Base-by-base conservation (phyloP, 169 alveolate genomes). In the Plasmodium gaboni region DNA sequence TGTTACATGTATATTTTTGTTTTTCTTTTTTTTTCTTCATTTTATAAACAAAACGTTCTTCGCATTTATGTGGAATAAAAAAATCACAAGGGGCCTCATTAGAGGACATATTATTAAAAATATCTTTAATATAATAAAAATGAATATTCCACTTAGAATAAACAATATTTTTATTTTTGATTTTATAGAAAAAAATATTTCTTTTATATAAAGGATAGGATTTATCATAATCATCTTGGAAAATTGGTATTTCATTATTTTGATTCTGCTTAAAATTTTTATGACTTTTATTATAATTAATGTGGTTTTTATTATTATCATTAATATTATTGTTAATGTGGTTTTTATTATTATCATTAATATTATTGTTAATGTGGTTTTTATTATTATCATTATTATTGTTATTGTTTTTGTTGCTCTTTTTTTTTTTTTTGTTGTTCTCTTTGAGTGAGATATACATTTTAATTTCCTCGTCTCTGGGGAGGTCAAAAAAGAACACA, bases 121-220 rank as follows among this genome's bases (percentile, higher is more conserved):
- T 9, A 9, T 53, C 68, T 64, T 32, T 65, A 59, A 78, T 12
- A 42, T 64, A 59, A 78, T 48, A 78, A 78, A 78, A 78, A 22
- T 2, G 15, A n/a, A 78, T 57, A 2, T 78, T 63, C 4, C 64
- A 67, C 24, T 78, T 78, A 13, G 61, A 67, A 59, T 64, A 78
- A 1, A 78, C 71, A 22, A 78, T 38, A 50, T 65, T 22, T 13
- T 12, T 65, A 15, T 48, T 48, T 19, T 15, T 51, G 42, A 78
- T 22, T 15, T 22, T 15, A 55, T 13, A 65, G 26, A 22, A 78
- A 57, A 64, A 65, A 17, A 78, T 9, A 24, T 26, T 26, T 24
- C 51, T 32, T 26, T 19, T 70, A 70, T 78, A 42, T 53, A 38
- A 38, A 38, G 46, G 10, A 38, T 38, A 38, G 46, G 46, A 38